Conservation (phyloP, 345 rosid species). For the Eucalyptus cloeziana region DNA sequence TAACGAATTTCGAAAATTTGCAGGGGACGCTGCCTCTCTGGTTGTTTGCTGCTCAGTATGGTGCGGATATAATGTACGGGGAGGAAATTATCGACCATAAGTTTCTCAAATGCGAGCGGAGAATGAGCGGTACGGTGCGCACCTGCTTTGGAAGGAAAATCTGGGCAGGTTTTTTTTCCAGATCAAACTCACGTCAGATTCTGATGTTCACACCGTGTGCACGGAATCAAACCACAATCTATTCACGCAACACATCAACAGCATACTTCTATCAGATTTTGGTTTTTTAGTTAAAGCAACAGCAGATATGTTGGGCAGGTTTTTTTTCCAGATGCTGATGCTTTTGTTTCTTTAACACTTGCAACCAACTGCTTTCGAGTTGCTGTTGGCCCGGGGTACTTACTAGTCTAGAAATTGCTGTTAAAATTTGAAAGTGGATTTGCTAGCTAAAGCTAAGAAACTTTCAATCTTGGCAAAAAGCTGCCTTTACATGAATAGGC, state of each 20-base stretch:
- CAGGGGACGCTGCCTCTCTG: too few relatives aligned
- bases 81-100: constrained; percentile 47
- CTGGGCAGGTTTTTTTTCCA: background rate
- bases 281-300: background rate
- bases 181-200: too few relatives aligned
- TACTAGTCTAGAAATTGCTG: background rate
- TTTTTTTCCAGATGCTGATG: background rate
- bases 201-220: rapidly evolving
- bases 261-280: background rate
- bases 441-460: background rate
- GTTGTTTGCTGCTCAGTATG: background rate
- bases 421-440: background rate
- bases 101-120: constrained; percentile 50
- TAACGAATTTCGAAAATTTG: background rate
- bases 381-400: background rate
- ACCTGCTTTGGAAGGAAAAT: background rate
- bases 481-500: background rate
- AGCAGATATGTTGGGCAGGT: background rate
- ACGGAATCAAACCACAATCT: background rate
- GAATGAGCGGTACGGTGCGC: constrained; percentile 21
- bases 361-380: background rate
- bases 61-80: constrained; percentile 49
- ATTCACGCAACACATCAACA: too few relatives aligned
- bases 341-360: background rate
- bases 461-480: background rate